These are phyloP conservation scores for Obba rivulosa DNA, from an alignment of 768 basidiomycete genomes.

Conservation along the genomic window DNA sequence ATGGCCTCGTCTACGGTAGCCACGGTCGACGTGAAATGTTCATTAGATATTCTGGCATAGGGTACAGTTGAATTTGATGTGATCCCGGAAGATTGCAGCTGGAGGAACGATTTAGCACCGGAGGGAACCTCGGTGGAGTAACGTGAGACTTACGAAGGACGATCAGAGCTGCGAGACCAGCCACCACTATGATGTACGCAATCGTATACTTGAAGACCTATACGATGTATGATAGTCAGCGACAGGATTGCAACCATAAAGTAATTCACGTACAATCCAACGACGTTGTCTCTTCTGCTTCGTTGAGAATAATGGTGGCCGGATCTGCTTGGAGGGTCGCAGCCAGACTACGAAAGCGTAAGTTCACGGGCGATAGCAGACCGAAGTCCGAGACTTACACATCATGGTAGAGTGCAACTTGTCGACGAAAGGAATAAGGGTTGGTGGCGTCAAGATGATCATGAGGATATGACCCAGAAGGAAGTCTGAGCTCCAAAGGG, in stretches of 20 bases:
- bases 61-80: slow-evolving; percentile 72
- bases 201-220: slow-evolving; percentile 82
- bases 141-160: slow-evolving; percentile 60
- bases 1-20: background rate
- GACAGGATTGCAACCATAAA: background rate
- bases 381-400: slow-evolving; percentile 45
- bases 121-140: background rate
- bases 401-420: slow-evolving; percentile 89
- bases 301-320: slow-evolving; percentile 87
- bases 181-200: slow-evolving; percentile 73
- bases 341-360: slow-evolving; percentile 70
- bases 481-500: slow-evolving; percentile 95
- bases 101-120: slow-evolving; percentile 6
- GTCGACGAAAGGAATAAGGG: slow-evolving; percentile 84
- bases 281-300: slow-evolving; percentile 90
- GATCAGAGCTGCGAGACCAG: slow-evolving; percentile 75
- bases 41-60: slow-evolving; percentile 83
- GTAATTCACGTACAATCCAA: slow-evolving; percentile 63
- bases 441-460: slow-evolving; percentile 79
- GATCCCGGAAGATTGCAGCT: slow-evolving; percentile 81
- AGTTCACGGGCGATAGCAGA: slow-evolving; percentile 3
- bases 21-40: background rate
- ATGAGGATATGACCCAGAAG: slow-evolving; percentile 79
- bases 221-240: background rate
- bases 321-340: slow-evolving; percentile 90